phyloP scores from a whole-genome alignment of 352 stramenopile genomes.

The Pseudoperonospora humuli region DNA sequence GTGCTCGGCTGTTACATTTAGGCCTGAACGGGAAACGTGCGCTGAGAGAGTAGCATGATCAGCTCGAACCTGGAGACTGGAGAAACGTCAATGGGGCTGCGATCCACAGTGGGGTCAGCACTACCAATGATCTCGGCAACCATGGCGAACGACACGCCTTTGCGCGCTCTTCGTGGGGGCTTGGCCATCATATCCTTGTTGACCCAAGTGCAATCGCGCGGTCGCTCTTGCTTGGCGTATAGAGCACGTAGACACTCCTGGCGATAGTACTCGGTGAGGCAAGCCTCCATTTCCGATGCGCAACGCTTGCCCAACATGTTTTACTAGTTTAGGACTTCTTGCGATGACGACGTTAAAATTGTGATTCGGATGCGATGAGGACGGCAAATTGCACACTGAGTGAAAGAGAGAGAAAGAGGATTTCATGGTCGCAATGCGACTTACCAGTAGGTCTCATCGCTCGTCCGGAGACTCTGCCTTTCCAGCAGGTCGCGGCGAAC shows the following conservation, averaged over 20 bases:
- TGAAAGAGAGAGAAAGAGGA: too few relatives aligned
- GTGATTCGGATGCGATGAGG: conserved; percentile 21
- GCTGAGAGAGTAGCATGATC: conserved; percentile 59
- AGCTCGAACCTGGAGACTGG: conserved; percentile 70
- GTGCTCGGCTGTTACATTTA: conserved; percentile 8
- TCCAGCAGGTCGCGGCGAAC: conserved; percentile 39
- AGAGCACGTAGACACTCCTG: conserved; percentile 70
- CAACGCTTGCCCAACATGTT: conserved; percentile 65
- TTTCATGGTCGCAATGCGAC: too few relatives aligned
- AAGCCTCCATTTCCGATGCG: conserved; percentile 60
- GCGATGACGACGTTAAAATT: too few relatives aligned
- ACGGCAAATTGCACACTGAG: conserved; percentile 40
- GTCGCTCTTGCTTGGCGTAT: conserved; percentile 54
- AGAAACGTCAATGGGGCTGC: conserved; percentile 67
- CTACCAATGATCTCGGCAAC: conserved; percentile 57
- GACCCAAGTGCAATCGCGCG: conserved; percentile 37
- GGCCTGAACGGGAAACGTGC: conserved; percentile 54
- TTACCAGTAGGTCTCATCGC: conserved; percentile 29
- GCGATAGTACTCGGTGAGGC: conserved; percentile 77
- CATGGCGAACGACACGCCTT: conserved; percentile 65
- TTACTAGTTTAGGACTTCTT: neutral
- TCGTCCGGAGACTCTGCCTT: conserved; percentile 29
- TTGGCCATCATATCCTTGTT: conserved; percentile 46
- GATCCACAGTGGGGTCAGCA: conserved; percentile 63
- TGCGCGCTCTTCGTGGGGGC: conserved; percentile 21